Evolutionary conservation across 805 yeast species (phyloP).

Genomic region (Brettanomyces custersianus): DNA sequence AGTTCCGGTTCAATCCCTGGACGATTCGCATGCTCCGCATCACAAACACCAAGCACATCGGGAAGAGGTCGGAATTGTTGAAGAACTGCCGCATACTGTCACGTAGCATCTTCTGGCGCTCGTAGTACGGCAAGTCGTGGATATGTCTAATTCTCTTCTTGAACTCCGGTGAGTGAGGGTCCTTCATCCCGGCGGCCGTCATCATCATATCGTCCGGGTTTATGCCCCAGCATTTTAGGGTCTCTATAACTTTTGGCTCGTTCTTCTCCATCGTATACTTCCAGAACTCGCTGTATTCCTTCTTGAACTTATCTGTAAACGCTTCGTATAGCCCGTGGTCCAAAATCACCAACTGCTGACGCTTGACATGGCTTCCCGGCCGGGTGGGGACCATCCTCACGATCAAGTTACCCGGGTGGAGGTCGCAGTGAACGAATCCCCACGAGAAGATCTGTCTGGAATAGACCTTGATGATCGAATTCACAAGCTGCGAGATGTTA

Average conservation of each 20-base stretch:
- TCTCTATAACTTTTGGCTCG: conserved; percentile 33
- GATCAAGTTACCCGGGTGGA: conserved; percentile 74
- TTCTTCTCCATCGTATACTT: conserved; percentile 48
- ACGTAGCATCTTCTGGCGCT: conserved; percentile 32
- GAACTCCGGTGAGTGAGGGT: conserved; percentile 17
- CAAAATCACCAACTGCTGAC: conserved; percentile 53
- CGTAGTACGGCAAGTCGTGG: conserved; percentile 27
- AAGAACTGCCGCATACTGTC: conserved; percentile 47
- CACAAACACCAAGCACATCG: conserved; percentile 54
- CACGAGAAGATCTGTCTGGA: conserved; percentile 55
- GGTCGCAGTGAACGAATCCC: conserved; percentile 67
- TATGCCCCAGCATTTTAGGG: conserved; percentile 61
- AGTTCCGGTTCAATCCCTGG: conserved; percentile 55
- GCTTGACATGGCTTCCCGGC: not conserved
- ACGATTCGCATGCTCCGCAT: conserved; percentile 68
- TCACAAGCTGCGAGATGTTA: conserved; percentile 35
- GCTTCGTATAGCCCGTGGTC: conserved; percentile 70
- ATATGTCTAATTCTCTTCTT: conserved; percentile 24
- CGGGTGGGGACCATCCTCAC: conserved; percentile 28
- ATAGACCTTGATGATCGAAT: conserved; percentile 40
- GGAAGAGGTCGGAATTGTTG: conserved; percentile 56
- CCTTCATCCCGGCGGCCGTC: conserved; percentile 22
- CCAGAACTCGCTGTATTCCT: conserved; percentile 58
- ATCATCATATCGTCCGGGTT: conserved; percentile 54
- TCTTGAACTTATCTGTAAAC: conserved; percentile 40